Conservation (phyloP, 129 eudicot species). For the Arctium minus region DNA sequence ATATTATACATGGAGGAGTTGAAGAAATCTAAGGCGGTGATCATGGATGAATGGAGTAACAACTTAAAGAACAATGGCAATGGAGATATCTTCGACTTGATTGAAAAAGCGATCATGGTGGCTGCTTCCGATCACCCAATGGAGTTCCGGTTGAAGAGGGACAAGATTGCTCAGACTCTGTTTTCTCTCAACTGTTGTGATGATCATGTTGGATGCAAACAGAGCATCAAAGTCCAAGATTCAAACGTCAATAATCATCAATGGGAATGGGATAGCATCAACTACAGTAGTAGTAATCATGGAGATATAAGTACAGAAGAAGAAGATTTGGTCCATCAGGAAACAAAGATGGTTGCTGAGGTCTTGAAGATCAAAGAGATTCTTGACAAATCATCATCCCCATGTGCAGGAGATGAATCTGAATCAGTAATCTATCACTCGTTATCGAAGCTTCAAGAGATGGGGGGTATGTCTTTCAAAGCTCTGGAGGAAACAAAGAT, state of each 20-base stretch:
- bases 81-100: neutral
- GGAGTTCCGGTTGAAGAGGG: neutral
- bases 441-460: neutral
- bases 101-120: neutral
- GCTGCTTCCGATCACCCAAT: conserved; percentile 2
- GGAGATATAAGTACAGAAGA: neutral
- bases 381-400: neutral
- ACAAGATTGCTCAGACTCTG: neutral
- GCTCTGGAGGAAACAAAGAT: neutral
- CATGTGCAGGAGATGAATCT: neutral
- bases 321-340: neutral
- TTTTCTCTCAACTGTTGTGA: neutral
- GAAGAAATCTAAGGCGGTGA: neutral
- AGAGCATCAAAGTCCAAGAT: neutral
- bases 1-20: neutral
- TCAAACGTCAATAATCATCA: neutral
- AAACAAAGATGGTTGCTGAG: neutral
- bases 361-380: conserved; percentile 7
- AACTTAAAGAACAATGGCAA: neutral
- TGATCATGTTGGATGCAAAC: neutral
- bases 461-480: neutral
- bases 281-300: neutral
- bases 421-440: neutral
- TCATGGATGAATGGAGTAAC: neutral
- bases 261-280: too few relatives aligned